phyloP scores from a whole-genome alignment of 2,329 filamentous ascomycete species.

The Periconia macrospinosa region DNA sequence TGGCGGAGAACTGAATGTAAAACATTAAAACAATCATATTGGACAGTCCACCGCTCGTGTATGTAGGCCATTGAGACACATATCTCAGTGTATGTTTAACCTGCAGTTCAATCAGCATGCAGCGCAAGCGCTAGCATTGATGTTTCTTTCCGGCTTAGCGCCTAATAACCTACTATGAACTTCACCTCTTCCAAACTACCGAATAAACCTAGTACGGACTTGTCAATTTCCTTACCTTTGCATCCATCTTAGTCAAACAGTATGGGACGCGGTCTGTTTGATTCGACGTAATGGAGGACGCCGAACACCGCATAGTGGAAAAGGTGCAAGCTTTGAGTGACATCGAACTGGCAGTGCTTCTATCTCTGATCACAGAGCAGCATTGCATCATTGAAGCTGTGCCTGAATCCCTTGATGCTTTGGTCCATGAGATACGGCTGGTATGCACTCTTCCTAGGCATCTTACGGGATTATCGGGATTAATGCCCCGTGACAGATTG shows the following conservation, averaged over 20 bases:
- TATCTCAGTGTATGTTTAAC: too few relatives aligned
- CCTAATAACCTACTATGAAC: neutral
- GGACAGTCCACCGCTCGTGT: neutral
- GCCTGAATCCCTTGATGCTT: slow-evolving; percentile 61
- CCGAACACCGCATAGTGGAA: slow-evolving; percentile 44
- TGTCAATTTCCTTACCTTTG: neutral
- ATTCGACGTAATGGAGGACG: slow-evolving; percentile 24
- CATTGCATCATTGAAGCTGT: slow-evolving; percentile 87
- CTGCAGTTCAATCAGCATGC: too few relatives aligned
- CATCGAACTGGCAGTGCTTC: slow-evolving; percentile 81
- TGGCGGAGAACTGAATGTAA: neutral
- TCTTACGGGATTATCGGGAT: neutral
- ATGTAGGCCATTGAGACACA: neutral
- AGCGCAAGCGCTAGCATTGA: too few relatives aligned
- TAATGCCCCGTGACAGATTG: slow-evolving; percentile 54
- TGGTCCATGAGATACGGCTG: slow-evolving; percentile 74
- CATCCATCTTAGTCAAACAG: neutral
- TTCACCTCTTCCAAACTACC: neutral
- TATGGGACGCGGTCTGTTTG: neutral
- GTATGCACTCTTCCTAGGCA: slow-evolving; percentile 47
- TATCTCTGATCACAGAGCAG: slow-evolving; percentile 78
- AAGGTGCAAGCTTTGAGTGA: slow-evolving; percentile 81
- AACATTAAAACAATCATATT: neutral
- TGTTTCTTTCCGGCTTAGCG: neutral
- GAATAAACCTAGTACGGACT: neutral